Conservation (phyloP, 1,139 yeast species). For the Blastobotrys elegans region DNA sequence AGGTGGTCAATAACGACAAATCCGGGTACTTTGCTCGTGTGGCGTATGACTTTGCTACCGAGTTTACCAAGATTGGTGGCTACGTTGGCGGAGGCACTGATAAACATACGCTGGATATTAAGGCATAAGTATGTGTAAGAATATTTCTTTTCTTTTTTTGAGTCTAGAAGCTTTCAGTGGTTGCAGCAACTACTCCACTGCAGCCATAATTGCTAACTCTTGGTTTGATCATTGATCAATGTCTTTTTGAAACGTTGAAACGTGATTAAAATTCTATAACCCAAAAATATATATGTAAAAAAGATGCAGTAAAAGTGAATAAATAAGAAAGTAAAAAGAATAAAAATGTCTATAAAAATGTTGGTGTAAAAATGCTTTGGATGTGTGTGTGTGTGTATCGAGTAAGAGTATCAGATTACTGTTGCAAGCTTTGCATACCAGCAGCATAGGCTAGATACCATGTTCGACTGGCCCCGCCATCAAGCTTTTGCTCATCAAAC, state of each 20-base stretch:
- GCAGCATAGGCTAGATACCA: conserved; percentile 85
- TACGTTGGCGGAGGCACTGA: conserved; percentile 14
- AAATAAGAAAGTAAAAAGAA: background rate
- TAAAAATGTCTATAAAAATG: background rate
- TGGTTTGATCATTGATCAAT: too few species aligned
- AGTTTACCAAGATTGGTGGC: conserved; percentile 10
- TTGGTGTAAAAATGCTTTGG: background rate
- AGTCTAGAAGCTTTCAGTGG: background rate
- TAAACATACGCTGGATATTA: conserved; percentile 8
- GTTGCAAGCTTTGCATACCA: conserved; percentile 24
- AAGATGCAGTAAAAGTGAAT: background rate
- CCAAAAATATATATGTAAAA: conserved; percentile 1
- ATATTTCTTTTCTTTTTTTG: background rate
- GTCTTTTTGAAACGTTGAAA: too few species aligned
- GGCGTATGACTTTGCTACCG: conserved; percentile 21
- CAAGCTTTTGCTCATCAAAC: conserved; percentile 53
- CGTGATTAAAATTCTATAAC: background rate
- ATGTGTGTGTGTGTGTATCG: background rate
- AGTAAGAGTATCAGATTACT: background rate
- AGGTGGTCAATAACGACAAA: conserved; percentile 18
- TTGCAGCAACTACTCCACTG: too few species aligned
- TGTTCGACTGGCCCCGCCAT: conserved; percentile 83
- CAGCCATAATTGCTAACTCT: too few species aligned
- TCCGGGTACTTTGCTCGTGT: conserved; percentile 24
- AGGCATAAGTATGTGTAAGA: background rate